Base-by-base conservation (phyloP, 352 stramenopile genomes). In the Pythium diclinum region DNA sequence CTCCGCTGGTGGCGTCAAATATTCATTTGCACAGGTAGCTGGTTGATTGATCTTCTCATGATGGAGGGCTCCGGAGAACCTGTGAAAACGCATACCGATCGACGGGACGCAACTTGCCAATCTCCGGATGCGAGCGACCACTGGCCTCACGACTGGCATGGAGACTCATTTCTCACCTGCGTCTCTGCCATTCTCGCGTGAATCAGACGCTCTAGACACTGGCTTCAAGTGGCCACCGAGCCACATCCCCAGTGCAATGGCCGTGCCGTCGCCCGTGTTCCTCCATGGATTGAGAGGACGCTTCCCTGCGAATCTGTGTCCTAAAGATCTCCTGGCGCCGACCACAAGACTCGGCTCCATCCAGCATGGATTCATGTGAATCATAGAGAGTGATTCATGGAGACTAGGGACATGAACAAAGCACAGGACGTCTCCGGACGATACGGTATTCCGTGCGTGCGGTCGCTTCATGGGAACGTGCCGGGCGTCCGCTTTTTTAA, bases 191-290 rank as follows among this genome's bases (percentile, higher is more conserved):
- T 19, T 49, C 42, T 49, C 17, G 17, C n/a, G 44, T 11, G 44
- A 30, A 51, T 23, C 44, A 51, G 44, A 51, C 21, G 44, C 44
- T 6, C n/a, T 5, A 28, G 44, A 14, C 44, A 51, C 44, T 51
- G 44, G 44, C 44, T 51, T 51, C 44, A 51, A 51, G 44, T 51
- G 19, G 44, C 44, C 44, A 51, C 44, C 19, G 44, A 51, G 44
- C 19, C 44, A 30, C 19, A 30, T 51, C 44, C n/a, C 6, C 21
- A 13, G 38, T 19, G 11, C 33, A 14, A 47, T 47, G 40, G 5
- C 7, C 1, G 19, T 7, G 6, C 3, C 6, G 4, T 30, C 6
- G 10, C 3, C 17, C 40, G 44, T 14, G 8, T 51, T 8, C 19
- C 44, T 23, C 36, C 36, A 42, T 17, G 36, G 36, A 51, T 28